Conservation (phyloP, 192 early-diverging fungal species). For the Geranomyces michiganensis region DNA sequence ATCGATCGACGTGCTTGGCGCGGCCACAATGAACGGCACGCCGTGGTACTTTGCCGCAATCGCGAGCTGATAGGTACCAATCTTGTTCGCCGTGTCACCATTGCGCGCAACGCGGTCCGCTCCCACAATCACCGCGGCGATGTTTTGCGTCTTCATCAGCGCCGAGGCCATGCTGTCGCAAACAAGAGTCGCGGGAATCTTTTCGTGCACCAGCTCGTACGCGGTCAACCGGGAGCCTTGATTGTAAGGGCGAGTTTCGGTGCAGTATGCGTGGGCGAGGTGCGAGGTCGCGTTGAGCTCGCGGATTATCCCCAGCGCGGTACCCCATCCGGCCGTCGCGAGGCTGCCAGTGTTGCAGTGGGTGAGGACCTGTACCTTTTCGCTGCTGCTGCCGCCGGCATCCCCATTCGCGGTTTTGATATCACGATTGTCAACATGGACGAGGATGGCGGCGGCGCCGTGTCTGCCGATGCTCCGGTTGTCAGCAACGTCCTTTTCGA, state of each 20-base stretch:
- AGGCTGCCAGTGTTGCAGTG: conserved; percentile 93
- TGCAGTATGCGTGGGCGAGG: conserved; percentile 84
- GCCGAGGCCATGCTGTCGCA: conserved; percentile 92
- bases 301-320: conserved; percentile 92
- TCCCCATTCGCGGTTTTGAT: too few species aligned
- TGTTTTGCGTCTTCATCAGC: conserved; percentile 62
- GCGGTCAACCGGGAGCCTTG: conserved; percentile 94
- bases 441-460: conserved; percentile 77
- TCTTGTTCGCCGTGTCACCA: conserved; percentile 98
- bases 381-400: not conserved
- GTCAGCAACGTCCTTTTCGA: conserved; percentile 81
- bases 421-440: conserved; percentile 32
- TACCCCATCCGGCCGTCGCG: conserved; percentile 78
- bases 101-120: conserved; percentile 96
- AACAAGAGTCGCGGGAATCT: conserved; percentile 90
- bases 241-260: conserved; percentile 98
- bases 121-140: conserved; percentile 90
- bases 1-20: conserved; percentile 91
- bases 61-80: conserved; percentile 97
- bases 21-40: conserved; percentile 93
- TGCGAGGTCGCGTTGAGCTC: conserved; percentile 58
- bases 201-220: conserved; percentile 89
- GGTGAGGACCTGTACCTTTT: conserved; percentile 68
- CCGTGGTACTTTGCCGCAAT: conserved; percentile 85
- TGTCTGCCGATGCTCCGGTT: conserved; percentile 82